Evolutionary conservation across 495 filamentous ascomycete genomes (phyloP), one percentile per base, ranked within the genome.

Genomic region (Penicillium ochrochloron): DNA sequence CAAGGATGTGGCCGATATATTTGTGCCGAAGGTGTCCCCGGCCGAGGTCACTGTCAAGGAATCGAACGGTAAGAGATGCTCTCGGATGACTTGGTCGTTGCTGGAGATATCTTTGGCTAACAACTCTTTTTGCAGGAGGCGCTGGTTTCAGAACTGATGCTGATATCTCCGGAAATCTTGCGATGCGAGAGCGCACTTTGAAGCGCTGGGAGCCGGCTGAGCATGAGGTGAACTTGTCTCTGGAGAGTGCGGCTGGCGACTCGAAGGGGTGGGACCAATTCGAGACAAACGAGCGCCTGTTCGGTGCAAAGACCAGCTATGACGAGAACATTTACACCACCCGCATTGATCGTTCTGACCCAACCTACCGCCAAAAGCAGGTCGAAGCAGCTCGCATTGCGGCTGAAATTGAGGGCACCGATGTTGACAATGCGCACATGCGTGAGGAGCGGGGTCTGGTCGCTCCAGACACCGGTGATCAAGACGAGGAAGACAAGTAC

Each of bases 321-420:
- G 89, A 97, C 67, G 96, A 98, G 75, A 92, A 89, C 68, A 87
- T 94, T 52, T 99, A 99, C 73, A 99, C 96, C 11, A 98, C 94
- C 21, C 79, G 84, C 11, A 92, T 99, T 66, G 88, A 99, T 72
- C 90, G 88, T 64, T 88, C 77, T 34, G 87, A 94, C 73, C 93
- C 95, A 2, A 77, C 86, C 29, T 97, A 95, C 76, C 88, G 87
- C 63, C 86, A 91, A 71, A 86, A 89, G 62, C 78, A 90, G 60
- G 92, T 89, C 1, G 85, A 85, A 9, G 95, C 95, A 7, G 91
- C 92, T 52, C 87, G 83, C 53, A 92, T 95, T 68, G 95, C 94
- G 23, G 88, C 90, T 62, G 94, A 98, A 72, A 98, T 99, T 65
- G 93, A 97, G 74, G 79, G 80, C 42, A 88, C 82, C 58, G 79